Percentiles rank a stretch among this genome's conserved stretches.
Evolutionary conservation across 805 yeast species (phyloP).

Genomic region (Blastobotrys mokoenaii): DNA sequence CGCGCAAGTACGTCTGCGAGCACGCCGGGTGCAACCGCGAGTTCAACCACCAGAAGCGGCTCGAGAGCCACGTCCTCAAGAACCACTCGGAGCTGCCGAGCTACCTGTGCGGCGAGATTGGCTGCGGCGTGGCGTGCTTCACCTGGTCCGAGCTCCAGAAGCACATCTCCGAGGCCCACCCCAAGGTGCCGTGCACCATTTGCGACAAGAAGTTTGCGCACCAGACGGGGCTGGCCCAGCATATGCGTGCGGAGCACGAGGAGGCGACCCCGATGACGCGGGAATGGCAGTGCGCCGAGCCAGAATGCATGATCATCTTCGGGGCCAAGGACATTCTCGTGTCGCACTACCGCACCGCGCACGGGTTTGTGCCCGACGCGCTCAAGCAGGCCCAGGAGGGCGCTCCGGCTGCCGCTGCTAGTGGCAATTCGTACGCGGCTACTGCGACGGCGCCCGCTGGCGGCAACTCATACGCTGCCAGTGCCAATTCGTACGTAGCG

Average conservation of each 20-base stretch:
- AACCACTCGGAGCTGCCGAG: constrained; percentile 41
- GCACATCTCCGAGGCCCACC: constrained; percentile 68
- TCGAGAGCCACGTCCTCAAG: constrained; percentile 57
- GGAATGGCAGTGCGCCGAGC: constrained; percentile 52
- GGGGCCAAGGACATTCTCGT: constrained; percentile 43
- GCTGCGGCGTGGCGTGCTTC: constrained; percentile 19
- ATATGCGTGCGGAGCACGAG: constrained; percentile 53
- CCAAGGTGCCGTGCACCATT: constrained; percentile 47
- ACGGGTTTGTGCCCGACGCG: constrained; percentile 30
- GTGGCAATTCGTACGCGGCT: background rate
- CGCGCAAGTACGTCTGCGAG: constrained; percentile 34
- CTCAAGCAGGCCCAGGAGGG: constrained; percentile 1
- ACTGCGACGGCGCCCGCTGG: too few species aligned
- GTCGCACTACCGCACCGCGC: constrained; percentile 47
- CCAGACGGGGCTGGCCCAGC: constrained; percentile 57
- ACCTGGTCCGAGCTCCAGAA: constrained; percentile 43
- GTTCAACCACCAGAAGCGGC: constrained; percentile 55
- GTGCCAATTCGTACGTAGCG: background rate
- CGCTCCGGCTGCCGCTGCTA: background rate
- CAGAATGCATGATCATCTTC: background rate
- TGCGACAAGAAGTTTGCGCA: constrained; percentile 75
- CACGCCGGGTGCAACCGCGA: constrained; percentile 58
- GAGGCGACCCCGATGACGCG: constrained; percentile 43
- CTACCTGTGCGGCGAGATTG: constrained; percentile 21
- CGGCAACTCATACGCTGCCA: too few species aligned